Percentiles rank a stretch among this genome's conserved stretches.
Evolutionary conservation across 2,329 filamentous ascomycete genomes (phyloP).

Genomic region (Epicoccum sorghinum): DNA sequence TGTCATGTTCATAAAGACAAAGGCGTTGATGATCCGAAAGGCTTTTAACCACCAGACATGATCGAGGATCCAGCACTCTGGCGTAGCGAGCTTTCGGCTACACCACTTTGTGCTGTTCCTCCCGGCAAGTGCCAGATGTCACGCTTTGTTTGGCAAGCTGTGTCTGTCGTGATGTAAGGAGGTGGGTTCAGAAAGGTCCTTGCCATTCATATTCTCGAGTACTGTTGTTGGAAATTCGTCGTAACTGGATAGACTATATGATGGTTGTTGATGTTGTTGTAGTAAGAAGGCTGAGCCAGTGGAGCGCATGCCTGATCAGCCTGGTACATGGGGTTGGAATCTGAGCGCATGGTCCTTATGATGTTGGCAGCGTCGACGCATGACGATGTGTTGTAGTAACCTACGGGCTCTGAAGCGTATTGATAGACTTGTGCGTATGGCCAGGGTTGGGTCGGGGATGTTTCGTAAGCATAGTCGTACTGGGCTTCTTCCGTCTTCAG

Average conservation of each 20-base stretch:
- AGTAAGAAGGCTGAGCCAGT: slow-evolving; percentile 7
- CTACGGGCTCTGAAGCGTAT: slow-evolving; percentile 19
- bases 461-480: slow-evolving; percentile 34
- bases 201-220: slow-evolving; percentile 1
- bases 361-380: slow-evolving; percentile 53
- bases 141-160: not conserved
- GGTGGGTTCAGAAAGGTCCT: not conserved
- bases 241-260: slow-evolving; percentile 1
- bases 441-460: slow-evolving; percentile 31
- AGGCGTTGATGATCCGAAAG: not conserved
- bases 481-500: slow-evolving; percentile 34
- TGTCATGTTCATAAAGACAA: not conserved
- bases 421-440: slow-evolving; percentile 25
- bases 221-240: slow-evolving; percentile 3
- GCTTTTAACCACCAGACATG: not conserved
- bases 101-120: no score
- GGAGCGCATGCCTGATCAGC: not conserved
- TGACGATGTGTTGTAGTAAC: slow-evolving; percentile 40
- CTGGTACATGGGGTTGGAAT: slow-evolving; percentile 17
- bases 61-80: no score
- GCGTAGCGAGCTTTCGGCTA: no score
- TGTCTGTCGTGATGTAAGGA: not conserved
- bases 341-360: slow-evolving; percentile 52
- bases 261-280: not conserved
- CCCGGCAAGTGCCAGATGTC: not conserved